These are phyloP conservation scores for Tetraselmis chui DNA, from an alignment of 139 green algal genomes.

Conservation along the genomic window DNA sequence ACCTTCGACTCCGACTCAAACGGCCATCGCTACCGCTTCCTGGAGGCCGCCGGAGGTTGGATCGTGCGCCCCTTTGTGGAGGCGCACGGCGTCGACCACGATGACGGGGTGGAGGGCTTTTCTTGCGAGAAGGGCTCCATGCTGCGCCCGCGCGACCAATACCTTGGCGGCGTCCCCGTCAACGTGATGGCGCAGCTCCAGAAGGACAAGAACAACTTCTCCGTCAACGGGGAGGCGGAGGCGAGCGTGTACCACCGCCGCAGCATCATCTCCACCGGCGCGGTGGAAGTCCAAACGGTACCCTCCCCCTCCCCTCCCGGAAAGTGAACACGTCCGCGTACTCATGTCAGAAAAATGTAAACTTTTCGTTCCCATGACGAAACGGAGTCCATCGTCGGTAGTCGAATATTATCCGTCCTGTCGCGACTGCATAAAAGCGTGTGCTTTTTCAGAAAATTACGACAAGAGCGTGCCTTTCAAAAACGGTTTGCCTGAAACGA, in stretches of 20 bases:
- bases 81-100: slow-evolving; percentile 58
- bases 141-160: slow-evolving; percentile 29
- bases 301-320: too few species aligned
- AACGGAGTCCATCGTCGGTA: too few species aligned
- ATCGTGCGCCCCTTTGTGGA: slow-evolving; percentile 55
- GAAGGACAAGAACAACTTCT: slow-evolving; percentile 69
- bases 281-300: slow-evolving; percentile 59
- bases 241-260: slow-evolving; percentile 35
- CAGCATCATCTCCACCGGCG: slow-evolving; percentile 40
- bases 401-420: too few species aligned
- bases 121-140: slow-evolving; percentile 45
- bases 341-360: too few species aligned
- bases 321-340: too few species aligned
- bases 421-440: too few species aligned
- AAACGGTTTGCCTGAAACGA: too few species aligned
- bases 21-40: slow-evolving; percentile 58
- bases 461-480: too few species aligned
- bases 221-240: slow-evolving; percentile 46
- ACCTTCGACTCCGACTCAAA: slow-evolving; percentile 61
- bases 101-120: slow-evolving; percentile 64
- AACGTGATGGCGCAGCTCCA: slow-evolving; percentile 47
- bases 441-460: too few species aligned
- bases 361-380: too few species aligned
- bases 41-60: slow-evolving; percentile 50
- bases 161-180: slow-evolving; percentile 35